A percentile compares a stretch with the other conserved stretches of the same genome.
Conservation (phyloP, 305 asterid species). For the Fraxinus angustifolia region DNA sequence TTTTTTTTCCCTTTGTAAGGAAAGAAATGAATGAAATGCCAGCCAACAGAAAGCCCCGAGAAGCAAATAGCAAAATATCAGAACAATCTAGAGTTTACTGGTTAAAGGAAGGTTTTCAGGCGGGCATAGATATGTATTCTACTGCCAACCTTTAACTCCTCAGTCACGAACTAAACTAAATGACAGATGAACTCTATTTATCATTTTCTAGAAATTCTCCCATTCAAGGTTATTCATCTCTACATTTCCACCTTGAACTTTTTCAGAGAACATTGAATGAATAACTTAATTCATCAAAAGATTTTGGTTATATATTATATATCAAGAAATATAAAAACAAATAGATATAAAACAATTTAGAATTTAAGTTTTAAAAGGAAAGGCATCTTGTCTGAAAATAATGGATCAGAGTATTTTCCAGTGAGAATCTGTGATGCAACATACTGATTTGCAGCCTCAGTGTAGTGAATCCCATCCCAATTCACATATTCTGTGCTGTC, state of each 20-base stretch:
- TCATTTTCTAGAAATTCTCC: neutral
- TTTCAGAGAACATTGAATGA: neutral
- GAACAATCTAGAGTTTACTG: neutral
- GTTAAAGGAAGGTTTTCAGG: neutral
- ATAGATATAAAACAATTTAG: slow-evolving; percentile 24
- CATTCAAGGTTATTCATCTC: neutral
- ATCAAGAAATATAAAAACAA: neutral
- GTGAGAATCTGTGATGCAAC: slow-evolving; percentile 76
- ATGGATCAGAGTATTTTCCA: slow-evolving; percentile 81
- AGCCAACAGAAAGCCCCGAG: neutral
- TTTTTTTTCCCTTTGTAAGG: neutral
- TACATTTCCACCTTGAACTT: neutral
- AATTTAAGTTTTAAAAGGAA: slow-evolving; percentile 73
- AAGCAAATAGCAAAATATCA: neutral
- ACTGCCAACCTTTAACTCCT: too few species aligned
- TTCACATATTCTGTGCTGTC: slow-evolving; percentile 70
- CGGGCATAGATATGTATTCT: too few species aligned
- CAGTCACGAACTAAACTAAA: too few species aligned
- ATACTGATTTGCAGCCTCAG: slow-evolving; percentile 84
- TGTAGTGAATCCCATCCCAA: slow-evolving; percentile 96
- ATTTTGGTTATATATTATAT: neutral
- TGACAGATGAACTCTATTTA: neutral
- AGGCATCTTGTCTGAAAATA: slow-evolving; percentile 79
- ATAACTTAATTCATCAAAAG: neutral
- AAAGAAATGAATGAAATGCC: neutral